Base-by-base conservation (phyloP, 768 basidiomycete genomes). In the Leccinum longicurvipes region DNA sequence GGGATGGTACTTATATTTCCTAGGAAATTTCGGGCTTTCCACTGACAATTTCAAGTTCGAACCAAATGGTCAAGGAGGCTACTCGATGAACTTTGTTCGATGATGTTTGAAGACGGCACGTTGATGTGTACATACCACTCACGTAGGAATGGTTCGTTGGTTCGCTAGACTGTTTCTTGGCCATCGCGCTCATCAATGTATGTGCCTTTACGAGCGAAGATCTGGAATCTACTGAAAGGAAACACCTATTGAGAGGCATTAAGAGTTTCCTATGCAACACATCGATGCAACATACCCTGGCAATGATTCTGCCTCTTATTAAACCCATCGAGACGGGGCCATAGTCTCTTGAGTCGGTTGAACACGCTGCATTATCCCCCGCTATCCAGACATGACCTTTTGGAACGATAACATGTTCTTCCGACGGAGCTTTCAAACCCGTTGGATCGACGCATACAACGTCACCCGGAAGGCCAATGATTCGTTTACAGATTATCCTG, bases 31-130 rank as follows among this genome's bases (percentile, higher is more conserved):
- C 67, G 96, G 97, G 17, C 71, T 98, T 60, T 93, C 89, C 14
- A 98, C 95, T 0, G 87, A 98, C 67, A 98, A 96, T 74, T 98
- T 98, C 81, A 89, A 98, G 74, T 92, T 99, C 65, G 86, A 86
- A 57, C 92, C 92, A 17, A 95, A 96, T 60, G 91, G 87, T 6
- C 86, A 93, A 59, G 96, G 96, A n/a, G 93, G 96, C 0, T 98
- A 98, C 75, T 90, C 89, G 1, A 84, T 98, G 82, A 90, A 91
- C 64, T 97, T 98, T 67, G 76, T 75, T 45, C 80, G 69, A 63
- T 86, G 70, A 78, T 52, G 32, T 11, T 12, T 3, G 23, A 28
- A 42, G 36, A 12, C 32, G 12, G 11, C 47, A 47, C 23, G 9
- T 47, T 15, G 21, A 23, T 46, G 11, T 50, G 21, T 53, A 41